These are phyloP conservation scores for Pyricularia grisea DNA, from an alignment of 2,329 filamentous ascomycete species.

Conservation along the genomic window DNA sequence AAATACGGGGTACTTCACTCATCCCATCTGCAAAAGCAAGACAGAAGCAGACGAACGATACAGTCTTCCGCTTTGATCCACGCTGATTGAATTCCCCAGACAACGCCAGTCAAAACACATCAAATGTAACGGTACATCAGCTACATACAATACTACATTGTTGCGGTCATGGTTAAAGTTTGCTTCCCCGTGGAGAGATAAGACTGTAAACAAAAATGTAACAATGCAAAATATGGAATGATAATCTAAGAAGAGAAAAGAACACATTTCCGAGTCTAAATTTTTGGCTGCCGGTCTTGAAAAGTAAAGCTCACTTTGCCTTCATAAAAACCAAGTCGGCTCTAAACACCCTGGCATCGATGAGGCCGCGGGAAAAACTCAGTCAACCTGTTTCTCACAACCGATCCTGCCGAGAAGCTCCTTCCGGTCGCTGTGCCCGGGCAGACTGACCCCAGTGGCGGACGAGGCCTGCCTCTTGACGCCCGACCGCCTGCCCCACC, in stretches of 20 bases:
- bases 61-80: background rate
- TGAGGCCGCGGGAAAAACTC: background rate
- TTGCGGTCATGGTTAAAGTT: background rate
- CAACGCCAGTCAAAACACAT: background rate
- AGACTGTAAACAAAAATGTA: background rate
- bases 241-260: background rate
- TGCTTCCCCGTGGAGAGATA: background rate
- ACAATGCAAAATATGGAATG: background rate
- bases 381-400: conserved; percentile 65
- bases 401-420: conserved; percentile 74
- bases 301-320: background rate
- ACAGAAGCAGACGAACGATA: background rate
- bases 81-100: background rate
- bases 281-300: background rate
- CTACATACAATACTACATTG: no score
- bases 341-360: background rate
- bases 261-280: background rate
- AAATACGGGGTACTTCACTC: background rate
- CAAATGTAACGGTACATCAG: background rate
- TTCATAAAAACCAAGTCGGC: background rate
- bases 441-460: conserved; percentile 54
- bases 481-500: conserved; percentile 48
- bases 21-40: background rate
- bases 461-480: conserved; percentile 42
- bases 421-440: conserved; percentile 66